A percentile compares a stretch with the other conserved stretches of the same genome.
Conservation (phyloP, 2,329 filamentous ascomycete genomes). For the Phaeosphaeriaceae sp. region DNA sequence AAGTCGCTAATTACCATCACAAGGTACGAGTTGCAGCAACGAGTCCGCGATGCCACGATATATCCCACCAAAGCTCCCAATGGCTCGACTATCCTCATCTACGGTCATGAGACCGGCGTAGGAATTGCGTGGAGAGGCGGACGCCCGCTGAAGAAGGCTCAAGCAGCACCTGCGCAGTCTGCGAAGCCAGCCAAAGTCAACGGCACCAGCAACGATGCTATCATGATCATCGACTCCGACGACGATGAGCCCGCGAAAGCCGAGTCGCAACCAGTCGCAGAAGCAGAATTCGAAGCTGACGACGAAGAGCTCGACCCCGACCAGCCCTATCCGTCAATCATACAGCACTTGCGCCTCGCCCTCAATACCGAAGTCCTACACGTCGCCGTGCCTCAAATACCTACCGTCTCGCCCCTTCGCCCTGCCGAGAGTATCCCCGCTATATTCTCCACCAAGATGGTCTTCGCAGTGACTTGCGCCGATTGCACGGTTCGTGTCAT, state of each 20-base stretch:
- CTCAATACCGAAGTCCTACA: slow-evolving; percentile 62
- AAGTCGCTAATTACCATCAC: background rate
- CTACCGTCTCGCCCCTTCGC: slow-evolving; percentile 37
- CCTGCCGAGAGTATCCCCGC: slow-evolving; percentile 51
- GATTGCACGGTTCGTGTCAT: slow-evolving; percentile 65
- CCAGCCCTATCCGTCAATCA: slow-evolving; percentile 60
- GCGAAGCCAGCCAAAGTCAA: slow-evolving; percentile 49
- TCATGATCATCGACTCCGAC: slow-evolving; percentile 65
- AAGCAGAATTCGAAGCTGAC: slow-evolving; percentile 59
- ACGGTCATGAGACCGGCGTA: slow-evolving; percentile 65
- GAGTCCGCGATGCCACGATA: slow-evolving; percentile 62
- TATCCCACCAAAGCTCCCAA: slow-evolving; percentile 67
- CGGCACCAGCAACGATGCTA: slow-evolving; percentile 51
- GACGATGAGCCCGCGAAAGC: slow-evolving; percentile 56
- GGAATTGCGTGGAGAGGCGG: slow-evolving; percentile 68
- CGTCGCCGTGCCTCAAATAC: slow-evolving; percentile 57
- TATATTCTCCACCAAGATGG: slow-evolving; percentile 58
- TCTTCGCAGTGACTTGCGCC: slow-evolving; percentile 62
- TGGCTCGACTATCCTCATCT: slow-evolving; percentile 67
- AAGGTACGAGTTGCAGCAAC: slow-evolving; percentile 67
- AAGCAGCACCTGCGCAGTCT: slow-evolving; percentile 33
- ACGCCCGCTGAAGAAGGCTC: slow-evolving; percentile 51
- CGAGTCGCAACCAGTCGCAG: slow-evolving; percentile 22
- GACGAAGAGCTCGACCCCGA: slow-evolving; percentile 66
- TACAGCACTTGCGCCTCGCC: slow-evolving; percentile 62